Conservation (phyloP, 805 yeast species). For the Jamesozyma piceae region DNA sequence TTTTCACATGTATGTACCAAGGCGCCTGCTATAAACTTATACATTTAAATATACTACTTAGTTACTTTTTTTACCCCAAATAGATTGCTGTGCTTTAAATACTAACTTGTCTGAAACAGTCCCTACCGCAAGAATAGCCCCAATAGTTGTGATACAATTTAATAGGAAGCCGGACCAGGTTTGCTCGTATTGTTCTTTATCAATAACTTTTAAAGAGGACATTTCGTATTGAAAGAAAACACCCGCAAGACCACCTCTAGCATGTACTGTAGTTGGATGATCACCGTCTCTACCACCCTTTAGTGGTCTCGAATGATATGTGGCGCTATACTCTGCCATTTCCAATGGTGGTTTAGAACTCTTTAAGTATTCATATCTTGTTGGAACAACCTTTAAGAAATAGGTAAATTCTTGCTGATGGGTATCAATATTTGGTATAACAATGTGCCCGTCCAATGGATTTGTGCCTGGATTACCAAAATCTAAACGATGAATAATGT, state of each 20-base stretch:
- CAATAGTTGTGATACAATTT: constrained; percentile 79
- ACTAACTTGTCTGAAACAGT: constrained; percentile 80
- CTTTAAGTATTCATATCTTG: constrained; percentile 62
- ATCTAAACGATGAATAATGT: constrained; percentile 66
- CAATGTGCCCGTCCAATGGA: constrained; percentile 53
- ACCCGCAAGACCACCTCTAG: constrained; percentile 87
- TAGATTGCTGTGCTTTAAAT: constrained; percentile 77
- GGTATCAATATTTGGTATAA: constrained; percentile 30
- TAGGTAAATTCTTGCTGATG: constrained; percentile 65
- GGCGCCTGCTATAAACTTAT: too few species aligned
- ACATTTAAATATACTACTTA: too few species aligned
- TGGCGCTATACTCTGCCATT: constrained; percentile 85
- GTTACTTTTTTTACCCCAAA: constrained; percentile 29
- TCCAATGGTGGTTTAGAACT: constrained; percentile 38
- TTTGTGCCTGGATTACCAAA: constrained; percentile 56
- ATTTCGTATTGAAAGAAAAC: constrained; percentile 81
- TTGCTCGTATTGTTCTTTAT: constrained; percentile 56
- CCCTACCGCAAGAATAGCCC: constrained; percentile 90
- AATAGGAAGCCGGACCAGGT: constrained; percentile 77
- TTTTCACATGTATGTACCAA: too few species aligned
- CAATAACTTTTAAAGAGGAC: constrained; percentile 84
- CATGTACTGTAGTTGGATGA: constrained; percentile 76
- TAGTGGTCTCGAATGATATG: constrained; percentile 79
- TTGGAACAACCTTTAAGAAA: constrained; percentile 81
- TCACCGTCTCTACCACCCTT: constrained; percentile 84